A percentile compares a stretch with the other conserved stretches of the same genome.
Conservation (phyloP, 768 basidiomycete genomes). For the Lyophyllum shimeji region DNA sequence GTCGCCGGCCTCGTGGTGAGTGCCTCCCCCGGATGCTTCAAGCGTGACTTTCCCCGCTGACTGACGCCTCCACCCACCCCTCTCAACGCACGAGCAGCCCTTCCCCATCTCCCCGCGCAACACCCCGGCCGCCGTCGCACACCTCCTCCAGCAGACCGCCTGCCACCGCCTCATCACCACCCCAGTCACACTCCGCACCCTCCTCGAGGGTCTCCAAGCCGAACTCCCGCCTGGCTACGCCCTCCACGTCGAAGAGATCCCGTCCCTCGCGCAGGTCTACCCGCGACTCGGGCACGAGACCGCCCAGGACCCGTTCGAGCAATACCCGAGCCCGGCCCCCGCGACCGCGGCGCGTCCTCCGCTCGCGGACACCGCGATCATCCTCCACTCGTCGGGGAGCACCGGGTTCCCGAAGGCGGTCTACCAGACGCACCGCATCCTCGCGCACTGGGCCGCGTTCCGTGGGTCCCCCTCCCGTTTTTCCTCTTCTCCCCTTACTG, state of each 20-base stretch:
- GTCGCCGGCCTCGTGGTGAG: conserved; percentile 18
- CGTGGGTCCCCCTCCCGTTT: conserved; percentile 19
- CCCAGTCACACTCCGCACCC: conserved; percentile 21
- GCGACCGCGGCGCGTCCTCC: conserved; percentile 8
- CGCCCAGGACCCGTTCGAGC: conserved; percentile 6
- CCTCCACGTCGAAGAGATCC: conserved; percentile 30
- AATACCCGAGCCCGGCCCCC: conserved; percentile 9
- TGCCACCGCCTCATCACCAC: conserved; percentile 40
- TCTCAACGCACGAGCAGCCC: not conserved
- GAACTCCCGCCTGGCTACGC: conserved; percentile 18
- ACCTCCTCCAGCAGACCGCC: conserved; percentile 35
- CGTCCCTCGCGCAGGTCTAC: conserved; percentile 13
- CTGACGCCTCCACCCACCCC: not conserved
- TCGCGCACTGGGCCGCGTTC: conserved; percentile 20
- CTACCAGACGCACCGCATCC: conserved; percentile 18
- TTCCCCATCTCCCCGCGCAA: conserved; percentile 32
- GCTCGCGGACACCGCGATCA: conserved; percentile 18
- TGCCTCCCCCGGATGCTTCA: not conserved
- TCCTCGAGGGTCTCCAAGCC: conserved; percentile 27
- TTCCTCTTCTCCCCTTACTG: not conserved
- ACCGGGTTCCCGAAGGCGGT: conserved; percentile 36
- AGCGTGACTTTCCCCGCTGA: not conserved
- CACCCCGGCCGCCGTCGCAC: conserved; percentile 32
- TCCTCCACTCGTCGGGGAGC: conserved; percentile 38
- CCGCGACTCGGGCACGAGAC: conserved; percentile 19